Base-by-base conservation (phyloP, 2,329 filamentous ascomycete species). In the Westerdykella aurantiaca region DNA sequence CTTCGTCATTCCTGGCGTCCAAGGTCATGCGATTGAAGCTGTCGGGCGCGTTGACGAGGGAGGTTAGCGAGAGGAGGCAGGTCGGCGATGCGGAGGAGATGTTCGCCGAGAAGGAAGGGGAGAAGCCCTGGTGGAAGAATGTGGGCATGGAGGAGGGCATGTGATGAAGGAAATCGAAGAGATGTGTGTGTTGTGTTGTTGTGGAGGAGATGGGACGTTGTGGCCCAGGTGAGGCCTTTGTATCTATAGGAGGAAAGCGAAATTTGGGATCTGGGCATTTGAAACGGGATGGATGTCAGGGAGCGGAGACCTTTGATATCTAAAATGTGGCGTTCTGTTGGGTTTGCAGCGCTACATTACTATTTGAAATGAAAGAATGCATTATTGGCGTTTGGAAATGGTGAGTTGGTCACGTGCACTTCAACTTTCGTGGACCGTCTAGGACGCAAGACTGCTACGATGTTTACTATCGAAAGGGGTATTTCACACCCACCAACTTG, bases 21-120 rank as follows among this genome's bases (percentile, higher is more conserved):
- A 66, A 66, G 47, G 69, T 78, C 40, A 81, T 83, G 70, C 80
- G 84, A 61, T 82, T 88, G 63, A 84, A 82, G 60, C 77, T 87
- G 55, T 82, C 79, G 58, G 78, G 74, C 53, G 53, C 66, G 42
- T 6, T 12, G 4, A 64, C 58, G 33, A 60, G 58, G 42, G 90
- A 95, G 70, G 77, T 96, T 47, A 87, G 86, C 46, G 88, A 91
- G 72, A 78, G 90, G 53, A 85, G 86, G 68, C 90, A 96, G 71
- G 90, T 95, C 44, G 90, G 89, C 51, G 90, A 96, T 72, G 83
- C 83, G 44, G 87, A 88, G 70, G 82, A 81, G 63, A 77, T 89
- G 73, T 76, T 91, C 57, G 72, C 72, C 33, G 72, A 60, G 16
- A 52, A 53, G 41, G 49, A 57, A 22, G 51, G 53, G 6, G 52